Base-by-base conservation (phyloP, 495 filamentous ascomycete genomes). In the Hypoxylon perforatum region DNA sequence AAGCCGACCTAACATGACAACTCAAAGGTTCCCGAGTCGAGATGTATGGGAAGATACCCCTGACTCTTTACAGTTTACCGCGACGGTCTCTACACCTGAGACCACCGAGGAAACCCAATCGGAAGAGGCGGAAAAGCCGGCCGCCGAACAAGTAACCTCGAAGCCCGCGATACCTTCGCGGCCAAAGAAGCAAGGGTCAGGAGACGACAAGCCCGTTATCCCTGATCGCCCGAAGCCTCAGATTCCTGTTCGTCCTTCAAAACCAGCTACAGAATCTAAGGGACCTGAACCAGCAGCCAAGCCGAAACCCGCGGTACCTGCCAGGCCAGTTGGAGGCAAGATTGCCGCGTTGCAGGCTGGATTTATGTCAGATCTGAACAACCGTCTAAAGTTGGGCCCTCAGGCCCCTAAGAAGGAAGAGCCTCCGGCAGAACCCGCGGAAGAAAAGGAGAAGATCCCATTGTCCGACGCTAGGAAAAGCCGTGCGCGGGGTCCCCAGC, bases 11-110 rank as follows among this genome's bases (percentile, higher is more conserved):
- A 80, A 82, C 21, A 70, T 33, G 5, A 38, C 86, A 69, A 84
- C 87, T 56, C 90, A 91, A 33, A 86, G 93, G 6, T 99, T 99
- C 74, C 95, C 95, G 4, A 97, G 94, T 73, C 87, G 87, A 35
- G 95, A 99, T 77, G 90, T 98, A 44, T 99, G 95, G 95, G 95
- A 99, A 79, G 95, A 99, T 73, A 87, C 87, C 0, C 94, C 95
- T 3, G 91, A 95, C 65, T 93, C 90, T 69, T 85, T 92, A 45
- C 84, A 90, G 55, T 84, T 96, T 23, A 87, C 90, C 61, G 93
- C 95, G 10, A 94, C 91, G 3, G 88, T 98, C 21, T 86, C 84
- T 47, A 76, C 73, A 11, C 86, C 85, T n/a, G 88, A 92, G 39
- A 71, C 78, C 11, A 77, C 82, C 12, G 82, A 84, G 4, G 80